Base-by-base conservation (phyloP, 371 early-diverging fungal species). In the Mortierella sp. region DNA sequence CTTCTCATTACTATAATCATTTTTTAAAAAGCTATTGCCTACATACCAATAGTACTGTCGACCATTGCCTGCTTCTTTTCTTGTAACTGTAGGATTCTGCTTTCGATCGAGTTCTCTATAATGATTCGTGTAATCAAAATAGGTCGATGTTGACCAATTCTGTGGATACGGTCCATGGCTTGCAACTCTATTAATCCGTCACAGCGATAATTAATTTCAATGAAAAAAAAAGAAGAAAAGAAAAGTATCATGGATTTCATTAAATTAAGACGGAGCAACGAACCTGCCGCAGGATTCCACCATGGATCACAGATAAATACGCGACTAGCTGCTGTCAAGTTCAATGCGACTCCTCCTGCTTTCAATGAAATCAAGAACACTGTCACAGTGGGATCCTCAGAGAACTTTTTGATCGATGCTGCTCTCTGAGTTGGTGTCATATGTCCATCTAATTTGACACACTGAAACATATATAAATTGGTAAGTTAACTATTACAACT, bases 301-400 rank as follows among this genome's bases (percentile, higher is more conserved):
- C 98, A 96, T 29, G 93, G 91, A 83, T 96, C 94, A 60, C 90
- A 90, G 51, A 96, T 87, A 78, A 97, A 97, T 4, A 98, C 97
- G 23, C 92, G 88, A 72, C 93, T 94, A 1, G 99, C 99, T 71
- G 96, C 97, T 1, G 97, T 97, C 56, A 99, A 84, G 77, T 99
- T 99, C 47, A 99, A 85, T 0, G 98, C 99, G 8, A 98, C 95
- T 57, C 98, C 98, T 34, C 98, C 99, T n/a, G 98, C 98, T 72
- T 95, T 95, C 15, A 98, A 83, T 63, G 94, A 93, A 58, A 97
- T 93, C 43, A 98, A 84, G 74, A 98, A 97, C 29, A 97, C 95
- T 0, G 96, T 97, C 58, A 91, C 88, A 29, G 89, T 87, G 6
- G 96, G 94, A 17, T 95, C 92, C 19, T 89, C 93, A 86, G 91